Percentiles rank a stretch among this genome's conserved stretches.
phyloP scores from a whole-genome alignment of 1,284 basidiomycete species.

The Pascua sp. region DNA sequence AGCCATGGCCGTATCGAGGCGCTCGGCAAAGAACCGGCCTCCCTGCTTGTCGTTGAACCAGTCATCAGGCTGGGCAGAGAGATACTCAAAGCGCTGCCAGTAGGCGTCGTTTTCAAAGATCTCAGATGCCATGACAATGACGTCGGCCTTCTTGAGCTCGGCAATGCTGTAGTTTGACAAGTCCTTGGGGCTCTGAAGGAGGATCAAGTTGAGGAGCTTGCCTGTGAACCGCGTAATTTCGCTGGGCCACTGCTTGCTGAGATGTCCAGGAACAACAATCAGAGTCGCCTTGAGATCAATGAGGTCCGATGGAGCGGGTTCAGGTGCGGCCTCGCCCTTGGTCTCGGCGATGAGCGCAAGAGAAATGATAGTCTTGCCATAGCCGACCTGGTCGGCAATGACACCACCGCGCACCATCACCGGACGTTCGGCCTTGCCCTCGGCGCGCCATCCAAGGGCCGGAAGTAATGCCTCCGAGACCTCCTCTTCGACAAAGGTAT shows the following conservation, averaged over 20 bases:
- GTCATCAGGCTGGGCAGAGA: constrained; percentile 56
- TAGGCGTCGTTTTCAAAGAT: constrained; percentile 75
- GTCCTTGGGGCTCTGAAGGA: constrained; percentile 67
- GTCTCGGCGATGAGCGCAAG: constrained; percentile 71
- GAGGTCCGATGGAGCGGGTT: constrained; percentile 52
- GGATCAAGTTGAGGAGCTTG: constrained; percentile 56
- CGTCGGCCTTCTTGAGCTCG: constrained; percentile 74
- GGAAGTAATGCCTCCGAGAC: constrained; percentile 83
- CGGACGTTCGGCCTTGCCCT: constrained; percentile 77
- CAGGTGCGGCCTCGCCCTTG: constrained; percentile 54
- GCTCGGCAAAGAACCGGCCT: constrained; percentile 82
- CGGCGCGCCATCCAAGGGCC: constrained; percentile 86
- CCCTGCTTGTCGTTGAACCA: constrained; percentile 53
- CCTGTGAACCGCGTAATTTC: constrained; percentile 75
- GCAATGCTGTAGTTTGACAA: constrained; percentile 73
- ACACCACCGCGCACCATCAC: constrained; percentile 81
- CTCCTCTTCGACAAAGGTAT: constrained; percentile 81
- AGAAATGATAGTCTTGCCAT: constrained; percentile 94
- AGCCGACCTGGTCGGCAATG: constrained; percentile 91
- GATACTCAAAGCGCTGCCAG: constrained; percentile 52
- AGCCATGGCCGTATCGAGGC: constrained; percentile 62
- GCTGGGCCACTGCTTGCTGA: constrained; percentile 83
- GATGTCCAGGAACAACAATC: constrained; percentile 82
- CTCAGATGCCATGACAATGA: constrained; percentile 81
- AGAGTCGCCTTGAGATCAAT: constrained; percentile 71